Evolutionary conservation across 176 grass and related monocot species (phyloP).

Genomic region (Pontederia crassipes): DNA sequence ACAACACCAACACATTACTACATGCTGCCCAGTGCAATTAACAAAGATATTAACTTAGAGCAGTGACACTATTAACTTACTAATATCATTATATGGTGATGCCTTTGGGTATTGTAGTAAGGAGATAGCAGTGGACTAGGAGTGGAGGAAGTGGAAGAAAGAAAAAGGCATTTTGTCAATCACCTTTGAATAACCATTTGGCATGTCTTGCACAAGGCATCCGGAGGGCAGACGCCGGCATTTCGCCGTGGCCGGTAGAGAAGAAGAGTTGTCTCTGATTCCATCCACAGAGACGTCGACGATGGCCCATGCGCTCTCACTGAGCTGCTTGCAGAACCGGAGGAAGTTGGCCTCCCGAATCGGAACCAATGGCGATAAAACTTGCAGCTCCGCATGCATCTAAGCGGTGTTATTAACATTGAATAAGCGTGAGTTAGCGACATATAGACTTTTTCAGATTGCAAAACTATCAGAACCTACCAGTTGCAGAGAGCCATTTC

Average conservation of each 20-base stretch:
- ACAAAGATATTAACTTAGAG: too few species aligned
- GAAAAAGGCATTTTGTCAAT: background rate
- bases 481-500: constrained; percentile 84
- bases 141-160: background rate
- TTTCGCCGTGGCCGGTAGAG: constrained; percentile 27
- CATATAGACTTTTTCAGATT: background rate
- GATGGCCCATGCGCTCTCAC: constrained; percentile 63
- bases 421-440: background rate
- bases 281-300: constrained; percentile 85
- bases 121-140: background rate
- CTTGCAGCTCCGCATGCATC: constrained; percentile 86
- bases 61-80: background rate
- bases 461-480: constrained; percentile 34
- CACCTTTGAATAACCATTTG: constrained; percentile 91
- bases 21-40: too few species aligned
- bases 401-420: background rate
- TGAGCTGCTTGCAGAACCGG: constrained; percentile 77
- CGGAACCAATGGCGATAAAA: constrained; percentile 81
- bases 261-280: constrained; percentile 30
- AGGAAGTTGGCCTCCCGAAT: constrained; percentile 61
- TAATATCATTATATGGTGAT: background rate
- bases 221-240: constrained; percentile 78
- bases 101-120: too few species aligned
- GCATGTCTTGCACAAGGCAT: constrained; percentile 64
- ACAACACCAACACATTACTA: too few species aligned